Conservation (phyloP, 2,329 filamentous ascomycete genomes). For the Hypoxylon sp. region DNA sequence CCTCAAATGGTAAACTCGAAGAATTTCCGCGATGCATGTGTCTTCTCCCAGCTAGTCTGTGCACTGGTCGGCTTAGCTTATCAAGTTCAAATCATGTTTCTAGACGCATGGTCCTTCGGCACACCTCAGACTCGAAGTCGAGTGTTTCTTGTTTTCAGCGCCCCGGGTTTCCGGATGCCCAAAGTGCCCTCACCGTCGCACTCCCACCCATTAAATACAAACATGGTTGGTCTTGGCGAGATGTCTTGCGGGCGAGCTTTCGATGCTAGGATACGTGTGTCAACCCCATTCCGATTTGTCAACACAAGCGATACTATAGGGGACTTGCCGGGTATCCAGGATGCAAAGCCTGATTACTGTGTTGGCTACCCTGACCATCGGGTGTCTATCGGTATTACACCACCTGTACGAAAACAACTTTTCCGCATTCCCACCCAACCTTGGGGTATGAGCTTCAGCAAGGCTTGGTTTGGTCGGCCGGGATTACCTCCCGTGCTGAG, state of each 20-base stretch:
- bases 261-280: conserved; percentile 63
- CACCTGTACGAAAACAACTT: conserved; percentile 62
- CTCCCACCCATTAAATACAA: conserved; percentile 64
- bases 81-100: conserved; percentile 76
- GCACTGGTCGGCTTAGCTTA: conserved; percentile 83
- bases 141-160: conserved; percentile 79
- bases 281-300: conserved; percentile 73
- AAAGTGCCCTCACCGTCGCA: conserved; percentile 73
- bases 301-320: conserved; percentile 67
- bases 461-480: conserved; percentile 58
- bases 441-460: conserved; percentile 66
- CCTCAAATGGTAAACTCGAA: conserved; percentile 70
- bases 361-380: conserved; percentile 78
- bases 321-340: conserved; percentile 75
- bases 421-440: conserved; percentile 72
- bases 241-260: conserved; percentile 73
- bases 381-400: conserved; percentile 59
- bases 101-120: conserved; percentile 79
- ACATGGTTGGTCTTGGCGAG: conserved; percentile 64
- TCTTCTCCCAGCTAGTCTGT: conserved; percentile 81
- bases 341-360: conserved; percentile 73
- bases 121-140: conserved; percentile 76
- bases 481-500: conserved; percentile 54
- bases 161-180: conserved; percentile 73
- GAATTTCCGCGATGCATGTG: conserved; percentile 68